Conservation (phyloP, 2,329 filamentous ascomycete species). For the Aurifilum marmelostoma region DNA sequence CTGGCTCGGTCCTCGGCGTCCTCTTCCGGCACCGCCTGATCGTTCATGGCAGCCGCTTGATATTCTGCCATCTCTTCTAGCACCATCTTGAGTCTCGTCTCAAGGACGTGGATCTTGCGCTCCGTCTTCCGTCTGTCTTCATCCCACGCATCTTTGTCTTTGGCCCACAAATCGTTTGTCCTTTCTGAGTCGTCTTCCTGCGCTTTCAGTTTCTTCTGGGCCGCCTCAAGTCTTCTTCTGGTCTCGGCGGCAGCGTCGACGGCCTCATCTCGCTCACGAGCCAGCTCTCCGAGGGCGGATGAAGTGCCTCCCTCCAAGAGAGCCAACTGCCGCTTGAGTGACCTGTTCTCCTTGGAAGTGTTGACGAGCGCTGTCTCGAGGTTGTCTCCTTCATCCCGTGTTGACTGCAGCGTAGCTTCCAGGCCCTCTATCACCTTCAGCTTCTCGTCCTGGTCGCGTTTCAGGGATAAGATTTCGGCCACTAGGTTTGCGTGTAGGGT, state of each 20-base stretch:
- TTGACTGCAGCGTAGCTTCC: slow-evolving; percentile 72
- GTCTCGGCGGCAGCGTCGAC: slow-evolving; percentile 73
- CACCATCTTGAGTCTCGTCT: slow-evolving; percentile 80
- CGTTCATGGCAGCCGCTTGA: slow-evolving; percentile 53
- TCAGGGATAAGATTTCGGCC: slow-evolving; percentile 85
- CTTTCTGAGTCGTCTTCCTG: slow-evolving; percentile 84
- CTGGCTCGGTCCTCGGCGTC: slow-evolving; percentile 64
- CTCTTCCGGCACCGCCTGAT: slow-evolving; percentile 33
- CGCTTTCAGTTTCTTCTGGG: slow-evolving; percentile 75
- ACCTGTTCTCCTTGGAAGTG: slow-evolving; percentile 75
- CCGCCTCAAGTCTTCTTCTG: slow-evolving; percentile 74
- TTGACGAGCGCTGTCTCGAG: slow-evolving; percentile 65
- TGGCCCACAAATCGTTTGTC: slow-evolving; percentile 78
- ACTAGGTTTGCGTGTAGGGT: slow-evolving; percentile 93
- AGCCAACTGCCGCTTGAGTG: slow-evolving; percentile 82
- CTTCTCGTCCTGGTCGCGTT: slow-evolving; percentile 90
- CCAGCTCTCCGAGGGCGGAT: slow-evolving; percentile 81
- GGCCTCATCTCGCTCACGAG: slow-evolving; percentile 83
- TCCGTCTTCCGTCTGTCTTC: slow-evolving; percentile 81
- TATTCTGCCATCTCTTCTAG: slow-evolving; percentile 82
- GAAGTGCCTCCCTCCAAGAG: slow-evolving; percentile 86
- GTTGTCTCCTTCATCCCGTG: slow-evolving; percentile 74
- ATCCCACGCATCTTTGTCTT: slow-evolving; percentile 84
- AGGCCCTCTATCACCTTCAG: slow-evolving; percentile 82
- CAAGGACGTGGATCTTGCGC: slow-evolving; percentile 85